These are phyloP conservation scores for Camelina neglecta DNA, from an alignment of 345 rosid species.

Conservation along the genomic window DNA sequence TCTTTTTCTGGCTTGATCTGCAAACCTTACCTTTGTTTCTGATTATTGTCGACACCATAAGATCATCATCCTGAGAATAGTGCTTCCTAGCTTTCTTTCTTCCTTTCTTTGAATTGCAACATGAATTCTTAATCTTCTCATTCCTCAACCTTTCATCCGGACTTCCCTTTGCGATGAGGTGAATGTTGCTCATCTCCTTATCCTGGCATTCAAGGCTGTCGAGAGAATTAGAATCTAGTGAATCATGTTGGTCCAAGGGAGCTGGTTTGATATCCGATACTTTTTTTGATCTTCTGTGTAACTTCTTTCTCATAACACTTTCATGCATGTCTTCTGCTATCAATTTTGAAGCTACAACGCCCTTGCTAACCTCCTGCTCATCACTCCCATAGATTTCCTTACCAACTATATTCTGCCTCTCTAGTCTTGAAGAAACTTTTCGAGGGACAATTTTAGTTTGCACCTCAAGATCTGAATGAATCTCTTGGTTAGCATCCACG, in stretches of 20 bases:
- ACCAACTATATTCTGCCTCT: slow-evolving; percentile 25
- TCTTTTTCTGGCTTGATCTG: slow-evolving; percentile 56
- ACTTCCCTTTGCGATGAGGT: slow-evolving; percentile 45
- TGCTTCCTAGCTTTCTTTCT: slow-evolving; percentile 54
- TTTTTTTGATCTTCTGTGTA: slow-evolving; percentile 68
- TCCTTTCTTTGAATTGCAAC: slow-evolving; percentile 47
- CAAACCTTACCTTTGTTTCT: slow-evolving; percentile 55
- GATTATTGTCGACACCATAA: slow-evolving; percentile 61
- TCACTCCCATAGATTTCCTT: slow-evolving; percentile 39
- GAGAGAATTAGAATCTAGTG: slow-evolving; percentile 36
- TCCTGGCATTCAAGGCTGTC: slow-evolving; percentile 43
- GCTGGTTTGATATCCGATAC: slow-evolving; percentile 63
- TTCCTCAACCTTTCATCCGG: slow-evolving; percentile 43
- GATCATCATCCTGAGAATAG: slow-evolving; percentile 66
- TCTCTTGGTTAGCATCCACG: slow-evolving; percentile 46
- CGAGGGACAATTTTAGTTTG: slow-evolving; percentile 36
- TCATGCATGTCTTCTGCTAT: slow-evolving; percentile 46
- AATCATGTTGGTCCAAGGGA: slow-evolving; percentile 45
- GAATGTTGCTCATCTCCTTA: slow-evolving; percentile 36
- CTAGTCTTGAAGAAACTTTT: slow-evolving; percentile 46
- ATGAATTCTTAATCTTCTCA: slow-evolving; percentile 43
- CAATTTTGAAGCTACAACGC: slow-evolving; percentile 47
- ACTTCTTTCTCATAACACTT: slow-evolving; percentile 55
- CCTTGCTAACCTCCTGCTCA: slow-evolving; percentile 49
- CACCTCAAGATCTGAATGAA: slow-evolving; percentile 33